phyloP scores from a whole-genome alignment of 2,329 filamentous ascomycete genomes.

The Fusarium sp. region DNA sequence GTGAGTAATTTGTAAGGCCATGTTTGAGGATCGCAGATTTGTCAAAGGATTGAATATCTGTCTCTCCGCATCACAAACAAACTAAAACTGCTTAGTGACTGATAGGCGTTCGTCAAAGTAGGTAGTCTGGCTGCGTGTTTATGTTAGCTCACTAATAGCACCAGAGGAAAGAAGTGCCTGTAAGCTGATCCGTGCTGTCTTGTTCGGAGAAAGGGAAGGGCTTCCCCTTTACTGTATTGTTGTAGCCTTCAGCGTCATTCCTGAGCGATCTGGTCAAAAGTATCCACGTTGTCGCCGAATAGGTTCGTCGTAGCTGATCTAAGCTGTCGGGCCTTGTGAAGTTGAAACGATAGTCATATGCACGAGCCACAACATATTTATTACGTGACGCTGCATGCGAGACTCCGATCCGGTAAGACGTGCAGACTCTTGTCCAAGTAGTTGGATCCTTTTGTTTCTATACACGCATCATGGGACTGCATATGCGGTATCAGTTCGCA shows the following conservation, averaged over 20 bases:
- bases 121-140: constrained; percentile 7
- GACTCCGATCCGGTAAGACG: constrained; percentile 23
- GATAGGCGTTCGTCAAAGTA: constrained; percentile 12
- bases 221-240: neutral
- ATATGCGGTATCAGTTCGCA: constrained; percentile 14
- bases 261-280: neutral
- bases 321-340: neutral
- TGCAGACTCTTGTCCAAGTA: constrained; percentile 4
- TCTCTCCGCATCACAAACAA: constrained; percentile 7
- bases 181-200: neutral
- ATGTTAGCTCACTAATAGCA: neutral
- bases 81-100: constrained; percentile 23
- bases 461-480: constrained; percentile 9
- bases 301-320: constrained; percentile 1
- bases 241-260: neutral
- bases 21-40: neutral
- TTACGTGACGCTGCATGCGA: constrained; percentile 5
- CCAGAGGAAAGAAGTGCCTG: neutral
- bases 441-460: constrained; percentile 1
- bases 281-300: neutral
- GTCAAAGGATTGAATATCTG: neutral
- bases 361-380: neutral
- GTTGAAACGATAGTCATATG: constrained; percentile 20
- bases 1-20: constrained; percentile 7
- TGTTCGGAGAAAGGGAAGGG: constrained; percentile 2